Base-by-base conservation (phyloP, 139 green algal species). In the Penium margaritaceum region DNA sequence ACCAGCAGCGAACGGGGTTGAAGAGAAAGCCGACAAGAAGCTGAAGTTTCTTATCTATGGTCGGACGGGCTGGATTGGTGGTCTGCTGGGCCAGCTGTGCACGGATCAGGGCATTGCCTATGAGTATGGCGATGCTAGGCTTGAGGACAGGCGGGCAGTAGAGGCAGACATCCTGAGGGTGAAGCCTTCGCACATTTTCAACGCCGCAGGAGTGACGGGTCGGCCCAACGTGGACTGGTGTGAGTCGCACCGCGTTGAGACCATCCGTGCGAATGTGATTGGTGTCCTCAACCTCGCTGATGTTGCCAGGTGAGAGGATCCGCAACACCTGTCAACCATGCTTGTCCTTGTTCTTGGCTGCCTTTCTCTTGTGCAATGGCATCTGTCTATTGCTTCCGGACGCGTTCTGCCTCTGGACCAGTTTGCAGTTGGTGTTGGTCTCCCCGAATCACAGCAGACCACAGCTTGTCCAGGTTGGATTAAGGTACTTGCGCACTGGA, bases 171-270 rank as follows among this genome's bases (percentile, higher is more conserved):
- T 98, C 37, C 86, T 92, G 66, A 84, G 91, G 84, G 86, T 93
- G 3, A 91, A 95, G 82, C 91, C 92, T 37, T 98, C 93, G 0
- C 94, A 98, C 37, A 87, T 98, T 7, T 83, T 98, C 1, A 96
- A 95, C 75, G 88, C 91, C 36, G 93, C 93, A 21, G 93, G 93
- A 24, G 67, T 98, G 32, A 98, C 93, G 5, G 93, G 93, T 7
- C 84, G 93, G 17, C 93, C 93, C 29, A 98, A 98, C 68, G 93
- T 98, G 30, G 93, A 98, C 80, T 98, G 93, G 93, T 98, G 93
- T 79, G 93, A 98, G 75, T 83, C 82, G n/a, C 91, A 98, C 88
- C 95, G 92, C 85, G 86, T 91, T 0, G 93, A 98, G 81, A 92
- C 86, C 24, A 95, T 98, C 62, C 86, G 92, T 24, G 84, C 87